These are phyloP conservation scores for Hyphopichia homilentoma DNA, from an alignment of 805 yeast genomes.

Conservation along the genomic window DNA sequence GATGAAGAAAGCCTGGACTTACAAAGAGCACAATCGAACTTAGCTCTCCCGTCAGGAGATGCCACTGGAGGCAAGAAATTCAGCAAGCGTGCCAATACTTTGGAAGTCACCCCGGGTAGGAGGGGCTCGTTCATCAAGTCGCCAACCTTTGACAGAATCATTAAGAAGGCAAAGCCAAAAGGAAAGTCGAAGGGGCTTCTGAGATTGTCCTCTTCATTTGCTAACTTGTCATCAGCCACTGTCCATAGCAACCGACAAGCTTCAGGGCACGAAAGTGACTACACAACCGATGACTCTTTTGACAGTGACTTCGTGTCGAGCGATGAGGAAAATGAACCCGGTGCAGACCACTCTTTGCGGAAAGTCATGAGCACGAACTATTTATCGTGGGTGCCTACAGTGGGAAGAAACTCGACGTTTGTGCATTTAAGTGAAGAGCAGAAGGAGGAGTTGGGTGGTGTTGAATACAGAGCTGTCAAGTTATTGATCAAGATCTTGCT, in stretches of 20 bases:
- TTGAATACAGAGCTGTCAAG: conserved; percentile 88
- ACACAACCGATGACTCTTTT: conserved; percentile 5
- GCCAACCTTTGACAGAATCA: conserved; percentile 47
- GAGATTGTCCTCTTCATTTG: conserved; percentile 8
- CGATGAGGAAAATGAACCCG: conserved; percentile 12
- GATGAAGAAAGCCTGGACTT: conserved; percentile 12
- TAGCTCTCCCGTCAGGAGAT: conserved; percentile 31
- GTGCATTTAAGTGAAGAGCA: conserved; percentile 77
- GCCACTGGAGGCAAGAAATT: conserved; percentile 33
- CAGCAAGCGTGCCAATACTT: conserved; percentile 45
- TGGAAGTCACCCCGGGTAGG: conserved; percentile 32
- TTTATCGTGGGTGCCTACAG: conserved; percentile 84
- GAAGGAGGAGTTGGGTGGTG: conserved; percentile 94
- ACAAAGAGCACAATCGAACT: conserved; percentile 27
- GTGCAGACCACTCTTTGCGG: conserved; percentile 11
- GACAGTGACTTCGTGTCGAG: conserved; percentile 3
- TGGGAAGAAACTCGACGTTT: conserved; percentile 92
- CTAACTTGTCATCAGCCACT: not conserved
- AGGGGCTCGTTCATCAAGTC: conserved; percentile 23
- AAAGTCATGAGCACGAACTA: conserved; percentile 55
- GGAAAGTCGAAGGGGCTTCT: conserved; percentile 5
- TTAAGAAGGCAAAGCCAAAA: conserved; percentile 4
- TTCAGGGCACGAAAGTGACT: conserved; percentile 10
- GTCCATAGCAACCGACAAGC: not conserved
- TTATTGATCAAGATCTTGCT: conserved; percentile 63